Evolutionary conservation across 176 grass and related monocot genomes (phyloP).

Genomic region (Pontederia crassipes): DNA sequence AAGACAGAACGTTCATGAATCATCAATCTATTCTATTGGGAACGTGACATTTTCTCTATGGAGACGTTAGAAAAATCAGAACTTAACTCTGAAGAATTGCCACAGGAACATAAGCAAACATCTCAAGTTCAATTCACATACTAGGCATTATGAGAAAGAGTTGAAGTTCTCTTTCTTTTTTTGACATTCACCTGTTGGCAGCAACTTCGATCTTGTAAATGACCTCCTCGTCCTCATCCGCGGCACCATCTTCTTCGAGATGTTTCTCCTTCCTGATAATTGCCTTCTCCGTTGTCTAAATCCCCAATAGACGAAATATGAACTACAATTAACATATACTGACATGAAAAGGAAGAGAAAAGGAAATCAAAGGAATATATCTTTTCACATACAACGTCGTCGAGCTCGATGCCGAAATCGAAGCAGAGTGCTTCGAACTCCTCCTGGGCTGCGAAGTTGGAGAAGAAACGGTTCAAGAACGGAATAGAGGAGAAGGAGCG

Average conservation of each 20-base stretch:
- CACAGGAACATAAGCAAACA: background rate
- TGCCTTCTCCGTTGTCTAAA: constrained; percentile 82
- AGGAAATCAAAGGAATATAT: background rate
- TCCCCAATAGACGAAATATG: background rate
- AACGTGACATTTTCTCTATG: no score
- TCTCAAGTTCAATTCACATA: background rate
- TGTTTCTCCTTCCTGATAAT: constrained; percentile 91
- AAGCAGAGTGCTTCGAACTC: constrained; percentile 78
- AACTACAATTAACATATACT: background rate
- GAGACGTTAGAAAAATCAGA: no score
- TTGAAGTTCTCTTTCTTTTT: no score
- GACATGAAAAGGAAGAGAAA: background rate
- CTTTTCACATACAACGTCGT: constrained; percentile 50
- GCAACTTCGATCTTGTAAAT: constrained; percentile 93
- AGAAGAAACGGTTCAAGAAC: constrained; percentile 6
- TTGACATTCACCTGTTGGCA: constrained; percentile 51
- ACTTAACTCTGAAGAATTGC: no score
- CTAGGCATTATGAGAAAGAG: background rate
- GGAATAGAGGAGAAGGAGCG: background rate
- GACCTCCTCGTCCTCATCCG: constrained; percentile 63
- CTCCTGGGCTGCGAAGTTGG: constrained; percentile 47
- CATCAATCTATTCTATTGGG: no score
- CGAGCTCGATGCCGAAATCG: constrained; percentile 96
- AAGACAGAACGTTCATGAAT: no score
- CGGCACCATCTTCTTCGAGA: constrained; percentile 38